phyloP scores from a whole-genome alignment of 306 rosid genomes.

The Gastrolobium villosum region DNA sequence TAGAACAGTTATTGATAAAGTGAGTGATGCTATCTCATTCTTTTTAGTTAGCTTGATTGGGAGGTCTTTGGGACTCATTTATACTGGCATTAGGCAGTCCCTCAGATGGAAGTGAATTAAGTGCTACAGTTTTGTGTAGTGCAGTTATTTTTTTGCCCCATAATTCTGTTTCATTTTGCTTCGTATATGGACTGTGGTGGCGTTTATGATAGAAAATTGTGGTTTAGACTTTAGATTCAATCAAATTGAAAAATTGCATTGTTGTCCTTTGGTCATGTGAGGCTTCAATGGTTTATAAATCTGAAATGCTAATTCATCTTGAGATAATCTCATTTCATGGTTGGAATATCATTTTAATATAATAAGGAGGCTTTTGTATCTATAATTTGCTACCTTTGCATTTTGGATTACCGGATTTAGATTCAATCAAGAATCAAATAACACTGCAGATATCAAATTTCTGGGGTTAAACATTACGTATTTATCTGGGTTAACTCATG shows the following conservation, averaged over 20 bases:
- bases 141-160: constrained; percentile 15
- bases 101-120: constrained; percentile 78
- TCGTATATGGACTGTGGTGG: constrained; percentile 12
- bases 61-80: constrained; percentile 92
- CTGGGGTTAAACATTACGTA: background rate
- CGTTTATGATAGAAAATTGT: constrained; percentile 27
- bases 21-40: constrained; percentile 83
- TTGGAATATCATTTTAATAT: background rate
- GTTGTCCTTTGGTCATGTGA: constrained; percentile 5
- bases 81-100: constrained; percentile 92
- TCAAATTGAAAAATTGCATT: constrained; percentile 40
- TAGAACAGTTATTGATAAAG: constrained; percentile 73
- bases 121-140: constrained; percentile 48
- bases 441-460: constrained; percentile 7
- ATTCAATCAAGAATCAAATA: background rate
- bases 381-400: background rate
- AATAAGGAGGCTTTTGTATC: background rate
- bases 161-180: constrained; percentile 34
- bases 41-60: constrained; percentile 89
- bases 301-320: constrained; percentile 13
- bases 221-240: constrained; percentile 2
- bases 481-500: background rate
- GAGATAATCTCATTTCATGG: constrained; percentile 4
- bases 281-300: constrained; percentile 11
- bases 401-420: background rate